A percentile compares a stretch with the other conserved stretches of the same genome.
phyloP scores from a whole-genome alignment of 768 basidiomycete genomes.

The Termitomyces sp. region DNA sequence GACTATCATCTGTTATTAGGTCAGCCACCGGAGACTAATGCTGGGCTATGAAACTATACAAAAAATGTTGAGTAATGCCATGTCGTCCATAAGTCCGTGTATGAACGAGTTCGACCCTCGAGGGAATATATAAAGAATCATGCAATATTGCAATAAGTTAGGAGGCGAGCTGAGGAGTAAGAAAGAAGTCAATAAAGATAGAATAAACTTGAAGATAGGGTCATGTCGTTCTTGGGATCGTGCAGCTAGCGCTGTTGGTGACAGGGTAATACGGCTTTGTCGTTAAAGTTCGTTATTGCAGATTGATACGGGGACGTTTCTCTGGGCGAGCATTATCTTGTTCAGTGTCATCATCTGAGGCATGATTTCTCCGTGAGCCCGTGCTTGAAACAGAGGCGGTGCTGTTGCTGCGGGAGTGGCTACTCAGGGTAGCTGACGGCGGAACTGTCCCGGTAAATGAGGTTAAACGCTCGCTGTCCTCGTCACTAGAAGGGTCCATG shows the following conservation, averaged over 20 bases:
- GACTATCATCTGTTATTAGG: too few relatives aligned
- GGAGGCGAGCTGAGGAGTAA: background rate
- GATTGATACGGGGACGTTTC: conserved; percentile 28
- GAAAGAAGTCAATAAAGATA: conserved; percentile 9
- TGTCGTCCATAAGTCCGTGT: background rate
- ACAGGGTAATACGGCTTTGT: background rate
- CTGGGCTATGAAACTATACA: background rate
- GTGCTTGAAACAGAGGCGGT: conserved; percentile 38
- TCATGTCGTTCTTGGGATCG: background rate
- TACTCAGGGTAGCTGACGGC: background rate
- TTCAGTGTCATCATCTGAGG: conserved; percentile 30
- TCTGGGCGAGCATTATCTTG: conserved; percentile 25
- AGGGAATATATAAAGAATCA: background rate
- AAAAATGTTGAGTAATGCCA: background rate
- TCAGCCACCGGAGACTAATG: too few relatives aligned
- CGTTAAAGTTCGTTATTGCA: conserved; percentile 2
- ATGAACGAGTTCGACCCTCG: background rate
- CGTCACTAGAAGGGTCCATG: conserved; percentile 41
- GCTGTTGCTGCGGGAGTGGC: conserved; percentile 23
- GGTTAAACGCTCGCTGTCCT: conserved; percentile 34
- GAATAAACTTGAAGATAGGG: conserved; percentile 2
- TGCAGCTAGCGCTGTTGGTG: background rate
- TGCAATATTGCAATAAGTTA: background rate
- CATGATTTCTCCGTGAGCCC: conserved; percentile 35
- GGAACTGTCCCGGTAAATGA: conserved; percentile 19